Evolutionary conservation across 106 monocot genomes (phyloP), one percentile per base, ranked within the genome.

Genomic region (Agapanthus africanus): DNA sequence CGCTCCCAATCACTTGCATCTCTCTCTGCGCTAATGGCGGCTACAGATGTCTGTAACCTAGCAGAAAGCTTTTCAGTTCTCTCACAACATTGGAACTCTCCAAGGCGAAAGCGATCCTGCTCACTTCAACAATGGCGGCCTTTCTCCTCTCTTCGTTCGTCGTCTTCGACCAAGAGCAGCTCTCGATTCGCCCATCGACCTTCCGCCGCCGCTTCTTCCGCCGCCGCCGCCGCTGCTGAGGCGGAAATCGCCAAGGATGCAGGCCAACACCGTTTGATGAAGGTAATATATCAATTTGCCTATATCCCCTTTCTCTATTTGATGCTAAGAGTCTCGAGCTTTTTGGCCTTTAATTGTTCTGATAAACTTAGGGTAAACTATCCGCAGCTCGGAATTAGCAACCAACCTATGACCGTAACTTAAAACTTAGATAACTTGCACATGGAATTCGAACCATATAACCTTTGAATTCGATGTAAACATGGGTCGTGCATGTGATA

Each of bases 201-300:
- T 25, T n/a, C 19, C 64, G 39, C 33, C 8, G 65, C 26, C 14
- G 39, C 65, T 1, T 5, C 42, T 25, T 21, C 66, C 19, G 63
- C 7, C 39, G 64, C 33, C 8, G 65, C 26, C 14, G 37, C 65
- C 4, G 22, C 66, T 27, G 26, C 66, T 4, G 66, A 31, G 6
- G 42, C 66, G 10, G 66, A 44, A 66, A 28, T 44, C 42, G 23
- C 26, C 42, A 44, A 2, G 7, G 66, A 66, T 66, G 66, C 66
- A 28, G 66, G 66, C 66, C 66, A 66, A 44, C 15, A 66, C 42
- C 66, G 66, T 27, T 21, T 66, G 30, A 66, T 66, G 66, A 66
- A 66, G 66, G 66, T 66, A 44, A 22, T n/a, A 19, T 56, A 56
- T 25, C 19, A 15, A 19, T 56, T 56, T 56, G 1, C 19, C n/a